A percentile compares a stretch with the other conserved stretches of the same genome.
phyloP scores from a whole-genome alignment of 371 early-diverging fungal species.

The Coemansia sp. region DNA sequence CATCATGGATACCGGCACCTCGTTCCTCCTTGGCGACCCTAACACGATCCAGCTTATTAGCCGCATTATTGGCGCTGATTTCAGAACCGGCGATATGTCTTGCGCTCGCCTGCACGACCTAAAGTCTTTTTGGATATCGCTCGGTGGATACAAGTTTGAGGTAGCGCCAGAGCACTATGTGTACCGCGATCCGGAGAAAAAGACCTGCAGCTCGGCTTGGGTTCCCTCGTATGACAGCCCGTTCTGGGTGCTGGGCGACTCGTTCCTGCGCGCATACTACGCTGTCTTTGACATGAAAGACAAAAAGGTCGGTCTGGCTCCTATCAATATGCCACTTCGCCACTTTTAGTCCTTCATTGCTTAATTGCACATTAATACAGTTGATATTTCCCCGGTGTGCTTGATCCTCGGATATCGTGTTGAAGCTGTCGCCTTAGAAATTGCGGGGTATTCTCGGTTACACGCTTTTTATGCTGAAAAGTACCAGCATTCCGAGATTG shows the following conservation, averaged over 20 bases:
- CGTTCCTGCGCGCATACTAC: slow-evolving; percentile 51
- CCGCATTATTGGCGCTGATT: slow-evolving; percentile 49
- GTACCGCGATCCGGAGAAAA: slow-evolving; percentile 38
- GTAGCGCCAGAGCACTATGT: slow-evolving; percentile 46
- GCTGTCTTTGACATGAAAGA: slow-evolving; percentile 52
- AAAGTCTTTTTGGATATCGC: slow-evolving; percentile 41
- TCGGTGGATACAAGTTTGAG: slow-evolving; percentile 48
- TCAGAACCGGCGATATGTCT: slow-evolving; percentile 47
- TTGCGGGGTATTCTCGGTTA: no score
- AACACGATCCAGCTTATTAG: slow-evolving; percentile 45
- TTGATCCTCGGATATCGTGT: no score
- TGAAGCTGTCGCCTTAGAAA: no score
- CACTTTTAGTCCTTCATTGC: slow-evolving; percentile 15
- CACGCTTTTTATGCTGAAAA: no score
- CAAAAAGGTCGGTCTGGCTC: slow-evolving; percentile 48
- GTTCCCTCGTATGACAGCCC: slow-evolving; percentile 46
- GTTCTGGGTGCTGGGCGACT: slow-evolving; percentile 55
- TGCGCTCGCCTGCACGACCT: slow-evolving; percentile 36
- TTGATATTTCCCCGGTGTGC: not conserved
- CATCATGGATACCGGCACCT: slow-evolving; percentile 51
- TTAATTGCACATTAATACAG: not conserved
- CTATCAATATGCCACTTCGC: slow-evolving; percentile 47
- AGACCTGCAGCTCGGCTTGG: slow-evolving; percentile 44
- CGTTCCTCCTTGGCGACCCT: slow-evolving; percentile 48
- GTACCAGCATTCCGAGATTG: no score